phyloP scores from a whole-genome alignment of 2,329 filamentous ascomycete species.

The Juglanconis oblonga region DNA sequence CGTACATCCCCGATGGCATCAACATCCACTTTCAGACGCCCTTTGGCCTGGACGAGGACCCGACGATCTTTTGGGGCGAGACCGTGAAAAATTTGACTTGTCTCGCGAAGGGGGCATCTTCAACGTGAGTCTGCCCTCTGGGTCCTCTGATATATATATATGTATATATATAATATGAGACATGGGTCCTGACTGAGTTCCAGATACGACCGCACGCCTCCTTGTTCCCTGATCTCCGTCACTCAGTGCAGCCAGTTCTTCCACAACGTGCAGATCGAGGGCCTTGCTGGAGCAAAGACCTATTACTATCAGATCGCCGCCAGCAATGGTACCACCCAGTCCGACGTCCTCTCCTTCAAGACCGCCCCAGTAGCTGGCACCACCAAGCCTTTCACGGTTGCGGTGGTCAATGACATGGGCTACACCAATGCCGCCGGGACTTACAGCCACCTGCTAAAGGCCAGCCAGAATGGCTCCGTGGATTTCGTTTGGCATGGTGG shows the following conservation, averaged over 20 bases:
- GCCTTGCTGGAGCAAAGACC: slow-evolving; percentile 39
- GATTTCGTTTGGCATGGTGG: slow-evolving; percentile 53
- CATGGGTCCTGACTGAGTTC: too few species aligned
- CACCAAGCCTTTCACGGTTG: slow-evolving; percentile 38
- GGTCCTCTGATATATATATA: neutral
- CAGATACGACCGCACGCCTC: slow-evolving; percentile 48
- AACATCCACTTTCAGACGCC: slow-evolving; percentile 53
- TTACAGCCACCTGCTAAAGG: slow-evolving; percentile 38
- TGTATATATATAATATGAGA: neutral
- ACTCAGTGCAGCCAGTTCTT: slow-evolving; percentile 51
- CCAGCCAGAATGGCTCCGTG: slow-evolving; percentile 37
- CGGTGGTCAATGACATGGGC: slow-evolving; percentile 51
- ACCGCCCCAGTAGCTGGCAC: slow-evolving; percentile 44
- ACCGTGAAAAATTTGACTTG: slow-evolving; percentile 30
- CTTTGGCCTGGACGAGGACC: slow-evolving; percentile 45
- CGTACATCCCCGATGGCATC: slow-evolving; percentile 46
- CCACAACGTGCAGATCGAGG: slow-evolving; percentile 44
- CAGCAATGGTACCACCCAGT: slow-evolving; percentile 47
- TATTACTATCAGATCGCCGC: slow-evolving; percentile 50
- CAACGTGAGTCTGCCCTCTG: slow-evolving; percentile 32
- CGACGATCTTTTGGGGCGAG: slow-evolving; percentile 42
- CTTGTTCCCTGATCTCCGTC: slow-evolving; percentile 42
- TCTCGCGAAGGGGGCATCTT: slow-evolving; percentile 34
- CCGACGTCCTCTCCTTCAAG: slow-evolving; percentile 43
- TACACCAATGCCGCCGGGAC: slow-evolving; percentile 51